Evolutionary conservation across 2,329 filamentous ascomycete genomes (phyloP).

Genomic region (Trichoderma breve): DNA sequence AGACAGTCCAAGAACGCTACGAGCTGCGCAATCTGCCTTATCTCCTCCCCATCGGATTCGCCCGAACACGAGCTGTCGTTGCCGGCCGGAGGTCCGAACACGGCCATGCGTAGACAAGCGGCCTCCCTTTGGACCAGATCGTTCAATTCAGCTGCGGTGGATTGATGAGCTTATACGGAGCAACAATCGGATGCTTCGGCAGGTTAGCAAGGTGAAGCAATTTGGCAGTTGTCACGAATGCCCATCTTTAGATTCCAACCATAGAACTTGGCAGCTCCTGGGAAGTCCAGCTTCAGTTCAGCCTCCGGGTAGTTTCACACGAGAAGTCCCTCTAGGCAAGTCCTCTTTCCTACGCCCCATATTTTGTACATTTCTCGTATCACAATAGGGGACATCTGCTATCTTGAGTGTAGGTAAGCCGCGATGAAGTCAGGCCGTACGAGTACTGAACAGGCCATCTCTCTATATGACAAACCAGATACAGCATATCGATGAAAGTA

Average conservation of each 20-base stretch:
- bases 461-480: neutral
- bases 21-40: neutral
- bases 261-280: neutral
- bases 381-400: neutral
- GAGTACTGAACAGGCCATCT: neutral
- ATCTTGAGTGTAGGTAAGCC: neutral
- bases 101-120: neutral
- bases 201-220: neutral
- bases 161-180: neutral
- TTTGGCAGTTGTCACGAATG: neutral
- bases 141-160: neutral
- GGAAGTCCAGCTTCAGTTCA: neutral
- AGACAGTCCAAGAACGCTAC: neutral
- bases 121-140: neutral
- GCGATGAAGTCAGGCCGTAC: neutral
- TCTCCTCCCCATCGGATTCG: neutral
- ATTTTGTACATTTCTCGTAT: neutral
- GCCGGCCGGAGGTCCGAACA: neutral
- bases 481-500: neutral
- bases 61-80: neutral
- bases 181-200: neutral
- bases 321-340: neutral
- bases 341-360: neutral
- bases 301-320: neutral
- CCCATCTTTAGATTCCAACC: neutral